Percentiles rank a stretch among this genome's conserved stretches.
These are phyloP conservation scores for Rosa multiflora DNA, from an alignment of 306 rosid genomes.

Conservation along the genomic window DNA sequence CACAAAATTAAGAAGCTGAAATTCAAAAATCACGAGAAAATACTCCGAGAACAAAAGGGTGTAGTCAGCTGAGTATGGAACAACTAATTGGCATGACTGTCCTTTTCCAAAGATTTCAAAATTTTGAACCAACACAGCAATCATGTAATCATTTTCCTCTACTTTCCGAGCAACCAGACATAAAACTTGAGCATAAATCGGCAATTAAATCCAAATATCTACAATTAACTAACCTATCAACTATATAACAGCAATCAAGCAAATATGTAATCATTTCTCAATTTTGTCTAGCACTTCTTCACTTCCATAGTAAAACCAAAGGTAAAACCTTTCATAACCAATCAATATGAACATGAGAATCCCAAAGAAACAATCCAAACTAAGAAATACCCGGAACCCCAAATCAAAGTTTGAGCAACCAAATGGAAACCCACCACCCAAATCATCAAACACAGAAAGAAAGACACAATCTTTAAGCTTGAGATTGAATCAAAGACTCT, in stretches of 20 bases:
- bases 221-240: neutral
- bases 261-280: neutral
- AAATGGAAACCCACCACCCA: constrained; percentile 12
- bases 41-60: neutral
- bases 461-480: neutral
- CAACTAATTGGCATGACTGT: neutral
- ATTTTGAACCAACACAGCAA: neutral
- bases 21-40: neutral
- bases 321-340: constrained; percentile 2
- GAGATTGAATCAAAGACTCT: constrained; percentile 13
- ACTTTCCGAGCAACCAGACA: neutral
- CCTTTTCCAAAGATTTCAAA: neutral
- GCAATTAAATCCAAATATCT: neutral
- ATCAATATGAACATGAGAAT: constrained; percentile 15
- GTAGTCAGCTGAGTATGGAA: neutral
- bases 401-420: constrained; percentile 9
- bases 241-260: neutral
- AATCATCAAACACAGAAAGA: neutral
- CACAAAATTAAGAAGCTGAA: neutral
- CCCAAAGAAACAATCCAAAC: neutral
- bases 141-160: neutral
- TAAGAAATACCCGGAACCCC: neutral
- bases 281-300: neutral
- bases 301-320: constrained; percentile 28
- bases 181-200: neutral